Evolutionary conservation across 2,329 filamentous ascomycete species (phyloP).

Genomic region (Hymenoscyphus infarciens): DNA sequence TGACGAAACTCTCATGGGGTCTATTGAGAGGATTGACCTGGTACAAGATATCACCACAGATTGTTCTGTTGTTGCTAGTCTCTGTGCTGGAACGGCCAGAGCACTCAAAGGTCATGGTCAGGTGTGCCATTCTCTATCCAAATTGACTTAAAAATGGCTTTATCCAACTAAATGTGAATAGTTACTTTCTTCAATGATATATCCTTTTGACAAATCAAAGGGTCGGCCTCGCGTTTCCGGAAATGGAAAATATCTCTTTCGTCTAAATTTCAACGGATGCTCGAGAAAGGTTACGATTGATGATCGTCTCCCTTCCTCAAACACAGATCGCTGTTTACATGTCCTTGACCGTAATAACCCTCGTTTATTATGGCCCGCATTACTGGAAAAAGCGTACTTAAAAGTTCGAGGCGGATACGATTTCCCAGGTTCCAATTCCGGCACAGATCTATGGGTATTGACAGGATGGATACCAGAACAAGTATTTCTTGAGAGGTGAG

Average conservation of each 20-base stretch:
- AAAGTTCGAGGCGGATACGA: constrained; percentile 96
- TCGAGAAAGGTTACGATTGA: constrained; percentile 85
- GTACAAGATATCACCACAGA: constrained; percentile 95
- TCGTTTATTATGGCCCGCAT: constrained; percentile 80
- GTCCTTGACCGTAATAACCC: constrained; percentile 84
- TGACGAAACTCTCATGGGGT: constrained; percentile 51
- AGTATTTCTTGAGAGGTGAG: constrained; percentile 75
- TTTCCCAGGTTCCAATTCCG: constrained; percentile 95
- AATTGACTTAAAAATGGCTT: not conserved
- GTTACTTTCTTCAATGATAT: constrained; percentile 70
- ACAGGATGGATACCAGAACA: constrained; percentile 98
- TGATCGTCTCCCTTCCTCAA: constrained; percentile 78
- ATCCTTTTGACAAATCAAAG: constrained; percentile 64
- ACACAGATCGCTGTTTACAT: constrained; percentile 71
- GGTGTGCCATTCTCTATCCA: constrained; percentile 42
- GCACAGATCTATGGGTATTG: constrained; percentile 87
- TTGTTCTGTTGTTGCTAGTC: constrained; percentile 93
- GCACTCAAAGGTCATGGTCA: constrained; percentile 65
- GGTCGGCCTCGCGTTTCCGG: constrained; percentile 60
- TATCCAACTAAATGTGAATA: constrained; percentile 34
- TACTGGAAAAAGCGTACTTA: constrained; percentile 93
- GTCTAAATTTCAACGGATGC: constrained; percentile 95
- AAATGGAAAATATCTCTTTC: constrained; percentile 86
- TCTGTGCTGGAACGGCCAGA: constrained; percentile 76
- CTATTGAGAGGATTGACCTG: constrained; percentile 65